Conservation (phyloP, 1,284 basidiomycete species). For the Cystobasidium pallidum region DNA sequence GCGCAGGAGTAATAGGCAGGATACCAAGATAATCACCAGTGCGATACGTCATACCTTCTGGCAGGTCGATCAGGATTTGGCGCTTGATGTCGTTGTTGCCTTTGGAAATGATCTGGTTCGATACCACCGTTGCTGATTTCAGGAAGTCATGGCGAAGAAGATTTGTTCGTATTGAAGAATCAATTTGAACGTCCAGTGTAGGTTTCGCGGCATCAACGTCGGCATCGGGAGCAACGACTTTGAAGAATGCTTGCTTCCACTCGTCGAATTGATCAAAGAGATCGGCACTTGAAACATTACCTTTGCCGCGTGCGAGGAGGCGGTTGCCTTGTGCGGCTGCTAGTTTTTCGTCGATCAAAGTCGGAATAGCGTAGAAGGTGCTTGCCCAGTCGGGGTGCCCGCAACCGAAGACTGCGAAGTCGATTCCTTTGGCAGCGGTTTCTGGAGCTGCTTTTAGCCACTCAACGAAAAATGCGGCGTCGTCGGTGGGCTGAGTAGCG, state of each 20-base stretch:
- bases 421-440: background rate
- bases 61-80: background rate
- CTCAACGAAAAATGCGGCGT: conserved; percentile 12
- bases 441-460: conserved; percentile 1
- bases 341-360: background rate
- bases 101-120: background rate
- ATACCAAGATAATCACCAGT: conserved; percentile 11
- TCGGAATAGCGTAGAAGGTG: conserved; percentile 7
- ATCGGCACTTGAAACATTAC: background rate
- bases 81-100: conserved; percentile 11
- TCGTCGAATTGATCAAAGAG: conserved; percentile 10
- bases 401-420: conserved; percentile 7
- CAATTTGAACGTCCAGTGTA: background rate
- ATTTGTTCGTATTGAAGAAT: background rate
- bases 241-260: conserved; percentile 3
- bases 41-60: background rate
- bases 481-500: background rate
- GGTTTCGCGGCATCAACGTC: background rate
- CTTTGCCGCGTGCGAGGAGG: background rate
- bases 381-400: conserved; percentile 4
- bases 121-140: conserved; percentile 1
- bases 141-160: conserved; percentile 5
- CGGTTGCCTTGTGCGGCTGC: background rate
- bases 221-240: background rate
- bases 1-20: background rate